Percentiles rank a stretch among this genome's conserved stretches.
phyloP scores from a whole-genome alignment of 179 eudicot genomes.

The Sideroxylon spinosum region DNA sequence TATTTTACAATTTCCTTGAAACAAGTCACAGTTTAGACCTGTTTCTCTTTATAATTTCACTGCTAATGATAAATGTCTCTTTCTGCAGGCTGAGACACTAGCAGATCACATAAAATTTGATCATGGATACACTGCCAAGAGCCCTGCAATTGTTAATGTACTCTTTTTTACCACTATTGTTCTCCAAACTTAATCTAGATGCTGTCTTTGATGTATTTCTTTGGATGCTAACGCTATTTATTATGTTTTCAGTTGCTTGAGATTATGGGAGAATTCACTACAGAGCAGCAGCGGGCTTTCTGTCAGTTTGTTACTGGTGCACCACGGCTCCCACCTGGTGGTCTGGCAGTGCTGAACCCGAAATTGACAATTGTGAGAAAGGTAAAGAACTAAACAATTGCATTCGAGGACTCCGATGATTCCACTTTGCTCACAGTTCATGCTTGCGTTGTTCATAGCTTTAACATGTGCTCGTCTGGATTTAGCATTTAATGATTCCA shows the following conservation, averaged over 20 bases:
- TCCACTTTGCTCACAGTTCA: not conserved
- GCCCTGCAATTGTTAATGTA: slow-evolving; percentile 91
- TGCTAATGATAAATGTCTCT: not conserved
- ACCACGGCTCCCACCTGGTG: slow-evolving; percentile 98
- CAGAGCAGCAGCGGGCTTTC: slow-evolving; percentile 94
- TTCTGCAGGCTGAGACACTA: slow-evolving; percentile 76
- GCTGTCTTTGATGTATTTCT: not conserved
- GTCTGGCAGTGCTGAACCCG: slow-evolving; percentile 91
- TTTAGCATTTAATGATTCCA: not conserved
- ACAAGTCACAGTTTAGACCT: not conserved
- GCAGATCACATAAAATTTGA: slow-evolving; percentile 94
- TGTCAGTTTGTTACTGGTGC: slow-evolving; percentile 99
- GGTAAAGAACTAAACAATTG: slow-evolving; percentile 37
- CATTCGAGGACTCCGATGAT: not conserved
- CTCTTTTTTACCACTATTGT: not conserved
- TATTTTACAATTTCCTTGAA: not conserved
- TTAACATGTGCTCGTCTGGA: not conserved
- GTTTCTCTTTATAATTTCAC: slow-evolving; percentile 4
- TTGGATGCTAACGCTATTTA: not conserved
- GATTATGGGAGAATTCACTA: slow-evolving; percentile 94
- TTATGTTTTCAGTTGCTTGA: slow-evolving; percentile 63
- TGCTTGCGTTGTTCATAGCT: not conserved
- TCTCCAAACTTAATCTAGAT: not conserved
- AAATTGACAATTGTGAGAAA: slow-evolving; percentile 95
- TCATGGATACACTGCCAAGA: slow-evolving; percentile 97